Evolutionary conservation across 2,329 filamentous ascomycete species (phyloP).

Genomic region (Colletotrichum chlorophyti): DNA sequence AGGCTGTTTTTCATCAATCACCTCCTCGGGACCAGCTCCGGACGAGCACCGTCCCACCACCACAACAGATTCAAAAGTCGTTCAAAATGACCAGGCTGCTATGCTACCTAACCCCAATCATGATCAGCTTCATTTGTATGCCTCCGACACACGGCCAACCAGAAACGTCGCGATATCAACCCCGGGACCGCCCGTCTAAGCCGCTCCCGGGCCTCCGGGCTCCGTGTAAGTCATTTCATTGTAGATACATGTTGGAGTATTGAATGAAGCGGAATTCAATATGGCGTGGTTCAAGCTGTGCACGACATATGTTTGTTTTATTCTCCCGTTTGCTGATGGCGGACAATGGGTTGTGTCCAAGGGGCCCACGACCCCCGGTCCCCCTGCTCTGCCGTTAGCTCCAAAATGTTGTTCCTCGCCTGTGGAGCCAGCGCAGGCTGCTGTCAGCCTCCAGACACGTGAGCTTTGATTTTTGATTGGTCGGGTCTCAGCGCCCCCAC

Average conservation of each 20-base stretch:
- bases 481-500: constrained; percentile 5
- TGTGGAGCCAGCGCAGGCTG: constrained; percentile 24
- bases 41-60: constrained; percentile 9
- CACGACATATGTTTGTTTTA: constrained; percentile 8
- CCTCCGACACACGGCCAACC: neutral
- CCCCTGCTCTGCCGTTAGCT: constrained; percentile 29
- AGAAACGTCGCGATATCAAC: constrained; percentile 21
- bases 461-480: constrained; percentile 19
- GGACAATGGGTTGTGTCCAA: constrained; percentile 29
- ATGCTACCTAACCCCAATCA: too few relatives aligned
- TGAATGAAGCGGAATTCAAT: neutral
- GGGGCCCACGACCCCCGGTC: constrained; percentile 28
- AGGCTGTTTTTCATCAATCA: constrained; percentile 20
- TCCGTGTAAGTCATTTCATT: constrained; percentile 27
- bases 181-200: neutral
- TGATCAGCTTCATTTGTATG: neutral
- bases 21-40: constrained; percentile 24
- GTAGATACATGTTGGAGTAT: neutral
- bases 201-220: constrained; percentile 7
- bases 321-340: constrained; percentile 16
- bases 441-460: constrained; percentile 30
- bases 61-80: neutral
- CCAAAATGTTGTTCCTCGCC: constrained; percentile 25
- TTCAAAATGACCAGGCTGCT: neutral
- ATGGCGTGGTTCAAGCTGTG: constrained; percentile 11